These are phyloP conservation scores for Solanum habrochaites DNA, from an alignment of 257 asterid genomes.

Conservation along the genomic window DNA sequence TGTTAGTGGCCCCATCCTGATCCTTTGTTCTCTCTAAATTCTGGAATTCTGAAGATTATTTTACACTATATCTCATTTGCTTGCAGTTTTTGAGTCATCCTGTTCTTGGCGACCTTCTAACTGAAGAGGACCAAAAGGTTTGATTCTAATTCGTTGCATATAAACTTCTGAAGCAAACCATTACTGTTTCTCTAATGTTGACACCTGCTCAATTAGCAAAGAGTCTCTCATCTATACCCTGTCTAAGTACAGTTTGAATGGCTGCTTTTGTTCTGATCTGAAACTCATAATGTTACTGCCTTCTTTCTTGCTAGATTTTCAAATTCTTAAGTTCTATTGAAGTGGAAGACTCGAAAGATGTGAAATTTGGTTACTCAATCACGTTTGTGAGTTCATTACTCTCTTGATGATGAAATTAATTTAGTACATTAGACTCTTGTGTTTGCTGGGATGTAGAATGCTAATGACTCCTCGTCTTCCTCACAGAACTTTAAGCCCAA, in stretches of 20 bases:
- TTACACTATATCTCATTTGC: background rate
- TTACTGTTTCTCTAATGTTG: background rate
- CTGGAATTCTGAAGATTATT: background rate
- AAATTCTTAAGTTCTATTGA: conserved; percentile 69
- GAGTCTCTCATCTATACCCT: background rate
- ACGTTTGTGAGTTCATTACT: conserved; percentile 55
- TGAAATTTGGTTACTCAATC: conserved; percentile 89
- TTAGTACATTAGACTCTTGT: background rate
- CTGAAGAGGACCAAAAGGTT: conserved; percentile 68
- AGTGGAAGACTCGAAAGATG: conserved; percentile 90
- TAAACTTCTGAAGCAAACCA: background rate
- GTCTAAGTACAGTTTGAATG: background rate
- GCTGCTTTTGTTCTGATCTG: background rate
- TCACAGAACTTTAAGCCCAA: conserved; percentile 70
- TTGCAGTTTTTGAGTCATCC: conserved; percentile 93
- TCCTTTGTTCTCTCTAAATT: background rate
- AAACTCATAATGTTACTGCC: background rate
- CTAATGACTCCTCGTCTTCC: background rate
- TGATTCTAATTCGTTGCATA: background rate
- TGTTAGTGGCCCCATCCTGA: conserved; percentile 37
- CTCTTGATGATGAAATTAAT: background rate
- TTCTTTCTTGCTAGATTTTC: conserved; percentile 43
- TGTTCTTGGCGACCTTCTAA: conserved; percentile 72
- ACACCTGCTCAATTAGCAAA: background rate
- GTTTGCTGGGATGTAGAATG: background rate